phyloP scores from a whole-genome alignment of 495 filamentous ascomycete genomes.

The Penicillium riverlandense region DNA sequence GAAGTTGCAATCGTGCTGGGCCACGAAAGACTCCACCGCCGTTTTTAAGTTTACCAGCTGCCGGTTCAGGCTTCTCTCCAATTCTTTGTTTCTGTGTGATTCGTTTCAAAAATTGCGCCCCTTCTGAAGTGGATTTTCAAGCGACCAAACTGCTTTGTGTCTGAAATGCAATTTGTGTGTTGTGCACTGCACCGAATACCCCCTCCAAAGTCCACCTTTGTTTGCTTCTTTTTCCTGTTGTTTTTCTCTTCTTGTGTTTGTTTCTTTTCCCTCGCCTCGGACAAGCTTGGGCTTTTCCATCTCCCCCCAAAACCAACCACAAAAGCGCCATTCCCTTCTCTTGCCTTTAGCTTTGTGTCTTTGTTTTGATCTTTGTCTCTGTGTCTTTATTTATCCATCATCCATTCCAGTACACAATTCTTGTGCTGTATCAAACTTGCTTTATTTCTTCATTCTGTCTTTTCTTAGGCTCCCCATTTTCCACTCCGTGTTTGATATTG shows the following conservation, averaged over 20 bases:
- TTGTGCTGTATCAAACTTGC: constrained; percentile 19
- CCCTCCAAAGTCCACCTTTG: constrained; percentile 33
- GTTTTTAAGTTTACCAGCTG: constrained; percentile 2
- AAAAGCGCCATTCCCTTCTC: constrained; percentile 33
- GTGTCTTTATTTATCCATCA: constrained; percentile 23
- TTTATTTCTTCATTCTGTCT: constrained; percentile 7
- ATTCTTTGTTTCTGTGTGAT: constrained; percentile 2
- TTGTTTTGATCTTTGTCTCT: constrained; percentile 1
- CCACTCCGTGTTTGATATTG: constrained; percentile 16
- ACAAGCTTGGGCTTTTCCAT: constrained; percentile 28
- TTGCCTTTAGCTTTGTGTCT: constrained; percentile 10
- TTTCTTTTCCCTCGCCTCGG: constrained; percentile 27
- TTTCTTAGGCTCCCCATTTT: constrained; percentile 2
- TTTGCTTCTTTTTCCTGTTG: constrained; percentile 18
- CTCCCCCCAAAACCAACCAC: constrained; percentile 25
- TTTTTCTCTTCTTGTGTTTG: constrained; percentile 17
- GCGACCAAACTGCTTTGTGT: constrained; percentile 36
- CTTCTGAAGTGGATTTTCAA: constrained; percentile 32
- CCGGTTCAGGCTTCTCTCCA: neutral
- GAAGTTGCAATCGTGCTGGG: constrained; percentile 5
- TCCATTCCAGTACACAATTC: constrained; percentile 25
- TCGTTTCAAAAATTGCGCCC: constrained; percentile 12
- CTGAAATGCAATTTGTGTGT: constrained; percentile 44
- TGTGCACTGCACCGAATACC: constrained; percentile 45
- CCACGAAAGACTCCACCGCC: neutral